Evolutionary conservation across 805 yeast genomes (phyloP).

Genomic region (Saccharomycopsis microspora): DNA sequence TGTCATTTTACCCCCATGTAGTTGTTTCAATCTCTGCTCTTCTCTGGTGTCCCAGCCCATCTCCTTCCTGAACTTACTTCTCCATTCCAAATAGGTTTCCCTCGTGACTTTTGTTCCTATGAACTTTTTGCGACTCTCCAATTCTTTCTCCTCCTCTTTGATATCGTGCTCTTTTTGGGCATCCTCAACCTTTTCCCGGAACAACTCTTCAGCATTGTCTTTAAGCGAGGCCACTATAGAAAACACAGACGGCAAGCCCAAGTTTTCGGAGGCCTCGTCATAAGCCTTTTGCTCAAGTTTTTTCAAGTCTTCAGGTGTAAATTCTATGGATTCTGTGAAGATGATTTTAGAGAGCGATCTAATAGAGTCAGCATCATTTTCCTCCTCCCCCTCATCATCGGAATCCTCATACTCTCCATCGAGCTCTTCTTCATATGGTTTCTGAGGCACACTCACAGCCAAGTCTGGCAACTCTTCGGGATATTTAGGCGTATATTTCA

Average conservation of each 20-base stretch:
- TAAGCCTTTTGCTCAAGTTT: constrained; percentile 29
- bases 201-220: constrained; percentile 66
- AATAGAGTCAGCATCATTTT: constrained; percentile 35
- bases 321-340: constrained; percentile 46
- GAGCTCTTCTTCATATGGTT: constrained; percentile 20
- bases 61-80: constrained; percentile 58
- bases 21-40: constrained; percentile 35
- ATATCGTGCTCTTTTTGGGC: constrained; percentile 50
- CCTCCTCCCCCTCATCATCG: constrained; percentile 31
- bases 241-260: constrained; percentile 90
- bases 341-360: constrained; percentile 26
- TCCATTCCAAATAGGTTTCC: constrained; percentile 69
- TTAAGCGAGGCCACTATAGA: constrained; percentile 67
- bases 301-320: constrained; percentile 37
- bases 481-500: constrained; percentile 64
- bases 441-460: constrained; percentile 23
- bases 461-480: constrained; percentile 73
- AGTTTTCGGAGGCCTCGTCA: constrained; percentile 60
- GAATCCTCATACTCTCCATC: constrained; percentile 23
- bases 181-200: constrained; percentile 41
- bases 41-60: constrained; percentile 55
- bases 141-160: constrained; percentile 52
- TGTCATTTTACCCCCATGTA: constrained; percentile 68
- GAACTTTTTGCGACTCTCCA: constrained; percentile 81
- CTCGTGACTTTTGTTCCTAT: constrained; percentile 81